phyloP scores from a whole-genome alignment of 1,284 basidiomycete genomes.

The Cryptococcus deneoformans region DNA sequence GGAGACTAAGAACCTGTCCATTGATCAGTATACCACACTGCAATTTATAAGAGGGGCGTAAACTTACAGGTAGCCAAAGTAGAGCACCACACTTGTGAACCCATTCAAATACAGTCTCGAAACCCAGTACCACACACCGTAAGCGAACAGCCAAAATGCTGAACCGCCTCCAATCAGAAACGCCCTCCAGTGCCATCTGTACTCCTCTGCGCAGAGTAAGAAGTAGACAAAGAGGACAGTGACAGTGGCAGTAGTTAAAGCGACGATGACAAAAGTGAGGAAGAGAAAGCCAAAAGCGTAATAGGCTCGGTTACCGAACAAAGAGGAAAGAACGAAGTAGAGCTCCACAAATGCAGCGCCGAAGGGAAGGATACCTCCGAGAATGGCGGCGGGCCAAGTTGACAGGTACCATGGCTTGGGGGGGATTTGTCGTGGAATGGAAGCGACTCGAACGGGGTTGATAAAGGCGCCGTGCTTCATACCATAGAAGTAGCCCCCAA shows the following conservation, averaged over 20 bases:
- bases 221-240: conserved; percentile 91
- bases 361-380: conserved; percentile 91
- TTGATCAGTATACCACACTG: background rate
- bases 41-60: background rate
- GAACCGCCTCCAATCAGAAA: conserved; percentile 90
- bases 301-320: conserved; percentile 91
- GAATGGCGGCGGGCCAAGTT: conserved; percentile 71
- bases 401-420: conserved; percentile 78
- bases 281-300: conserved; percentile 96
- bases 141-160: conserved; percentile 86
- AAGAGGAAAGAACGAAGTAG: conserved; percentile 87
- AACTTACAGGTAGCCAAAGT: conserved; percentile 78
- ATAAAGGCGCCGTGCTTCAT: conserved; percentile 72
- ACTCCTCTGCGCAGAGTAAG: conserved; percentile 91
- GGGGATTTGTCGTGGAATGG: conserved; percentile 89
- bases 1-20: conserved; percentile 61
- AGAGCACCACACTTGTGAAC: conserved; percentile 77
- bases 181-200: conserved; percentile 96
- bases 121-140: conserved; percentile 72
- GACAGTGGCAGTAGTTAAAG: conserved; percentile 83
- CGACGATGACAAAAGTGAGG: conserved; percentile 79
- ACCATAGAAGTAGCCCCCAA: conserved; percentile 64
- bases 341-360: conserved; percentile 95
- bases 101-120: conserved; percentile 80
- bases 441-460: conserved; percentile 80